Evolutionary conservation across 2,329 filamentous ascomycete species (phyloP).

Genomic region (Tolypocladium tropicale): DNA sequence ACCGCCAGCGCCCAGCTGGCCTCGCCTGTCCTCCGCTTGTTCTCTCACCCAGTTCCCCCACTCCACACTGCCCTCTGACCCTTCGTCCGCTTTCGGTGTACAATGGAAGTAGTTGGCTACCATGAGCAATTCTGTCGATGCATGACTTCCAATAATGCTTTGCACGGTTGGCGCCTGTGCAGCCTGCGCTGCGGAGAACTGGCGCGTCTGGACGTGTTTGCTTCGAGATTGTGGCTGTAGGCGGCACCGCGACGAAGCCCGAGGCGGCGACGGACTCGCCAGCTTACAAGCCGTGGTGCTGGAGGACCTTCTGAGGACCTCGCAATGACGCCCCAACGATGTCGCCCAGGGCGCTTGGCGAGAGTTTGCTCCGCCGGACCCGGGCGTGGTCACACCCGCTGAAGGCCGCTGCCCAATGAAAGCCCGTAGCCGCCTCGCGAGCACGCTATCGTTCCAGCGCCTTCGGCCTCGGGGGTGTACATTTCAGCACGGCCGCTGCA

Average conservation of each 20-base stretch:
- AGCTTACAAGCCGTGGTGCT: neutral
- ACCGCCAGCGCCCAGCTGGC: neutral
- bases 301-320: neutral
- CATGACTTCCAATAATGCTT: neutral
- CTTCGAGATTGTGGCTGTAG: neutral
- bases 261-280: neutral
- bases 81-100: neutral
- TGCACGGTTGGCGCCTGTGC: neutral
- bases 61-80: neutral
- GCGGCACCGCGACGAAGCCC: neutral
- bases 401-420: neutral
- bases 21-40: neutral
- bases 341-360: neutral
- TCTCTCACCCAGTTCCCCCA: neutral
- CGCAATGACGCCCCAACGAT: neutral
- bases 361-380: neutral
- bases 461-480: conserved; percentile 9
- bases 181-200: neutral
- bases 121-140: neutral
- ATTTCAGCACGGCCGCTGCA: conserved; percentile 12
- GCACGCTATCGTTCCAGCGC: conserved; percentile 9
- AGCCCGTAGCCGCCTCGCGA: neutral
- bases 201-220: neutral
- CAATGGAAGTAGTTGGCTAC: neutral
- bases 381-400: neutral